Base-by-base conservation (phyloP, 306 rosid species). In the Elaeagnus macrophylla region DNA sequence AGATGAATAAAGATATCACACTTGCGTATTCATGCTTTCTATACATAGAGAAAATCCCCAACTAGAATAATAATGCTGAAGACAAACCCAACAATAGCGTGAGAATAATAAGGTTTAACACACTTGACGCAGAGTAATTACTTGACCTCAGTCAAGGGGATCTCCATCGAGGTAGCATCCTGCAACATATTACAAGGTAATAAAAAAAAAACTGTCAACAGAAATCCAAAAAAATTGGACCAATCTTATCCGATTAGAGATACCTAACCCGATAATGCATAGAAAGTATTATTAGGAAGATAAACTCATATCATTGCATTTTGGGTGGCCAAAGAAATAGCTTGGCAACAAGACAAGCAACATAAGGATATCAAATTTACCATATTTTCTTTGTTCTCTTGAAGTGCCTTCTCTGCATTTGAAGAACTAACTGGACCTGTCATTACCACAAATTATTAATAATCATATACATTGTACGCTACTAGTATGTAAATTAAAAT, bases 381-480 rank as follows among this genome's bases (percentile, higher is more conserved):
- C 95, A 75, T 65, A 54, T 86, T 86, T 73, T 86, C 91, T 82
- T 86, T 86, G 79, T 81, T 67, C 60, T 65, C 83, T 43, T 38
- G 66, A 12, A 56, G 62, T 46, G 56, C 60, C 36, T 66, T 72
- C 64, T 67, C 79, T 39, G 78, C 55, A 40, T 25, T 25, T 25
- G 76, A 20, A 48, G 83, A 65, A 54, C 71, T 65, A 47, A 41
- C 53, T 7, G 67, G 56, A 64, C 62, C 88, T 80, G 83, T 13
- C 48, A 61, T 41, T 48, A 42, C 36, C 56, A 17, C 3, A 35
- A 62, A 62, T 44, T 10, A 53, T 54, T 18, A 67, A 38, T 38
- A 49, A 14, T 38, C 66, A 44, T 8, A 40, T 41, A 69, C n/a
- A n/a, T n/a, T n/a, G n/a, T 8, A 12, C 12, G 7, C 18, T 35